A percentile compares a stretch with the other conserved stretches of the same genome.
These are phyloP conservation scores for Coix lacrymajobi DNA, from an alignment of 176 grass and related monocot genomes.

Conservation along the genomic window DNA sequence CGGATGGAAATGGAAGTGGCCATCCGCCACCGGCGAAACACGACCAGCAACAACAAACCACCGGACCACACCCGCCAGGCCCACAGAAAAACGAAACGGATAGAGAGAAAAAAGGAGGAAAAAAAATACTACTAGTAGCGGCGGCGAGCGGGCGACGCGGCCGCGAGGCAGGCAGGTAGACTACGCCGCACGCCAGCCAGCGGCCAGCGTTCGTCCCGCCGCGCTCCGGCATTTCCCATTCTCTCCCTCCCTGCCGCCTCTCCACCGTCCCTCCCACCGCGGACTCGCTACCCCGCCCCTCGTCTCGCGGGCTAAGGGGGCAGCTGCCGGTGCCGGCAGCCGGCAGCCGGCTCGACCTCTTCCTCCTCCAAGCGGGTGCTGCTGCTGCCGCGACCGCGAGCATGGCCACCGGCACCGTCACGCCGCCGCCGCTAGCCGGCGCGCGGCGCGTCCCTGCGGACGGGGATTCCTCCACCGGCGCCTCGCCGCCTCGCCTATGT, in stretches of 20 bases:
- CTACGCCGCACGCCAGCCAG: constrained; percentile 30
- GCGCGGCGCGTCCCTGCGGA: not conserved
- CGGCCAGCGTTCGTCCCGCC: not conserved
- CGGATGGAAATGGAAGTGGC: not conserved
- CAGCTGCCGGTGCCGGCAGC: not conserved
- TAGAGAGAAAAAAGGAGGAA: not conserved
- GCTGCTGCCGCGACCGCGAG: not conserved
- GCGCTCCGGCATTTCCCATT: not conserved
- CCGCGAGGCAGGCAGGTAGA: constrained; percentile 7
- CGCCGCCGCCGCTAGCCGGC: constrained; percentile 20
- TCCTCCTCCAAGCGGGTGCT: not conserved
- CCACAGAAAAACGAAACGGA: constrained; percentile 30
- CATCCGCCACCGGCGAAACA: not conserved
- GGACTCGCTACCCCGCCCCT: not conserved
- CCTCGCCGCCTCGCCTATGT: constrained; percentile 41
- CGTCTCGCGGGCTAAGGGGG: not conserved
- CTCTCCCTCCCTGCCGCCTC: not conserved
- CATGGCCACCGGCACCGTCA: constrained; percentile 36
- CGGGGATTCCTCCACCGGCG: constrained; percentile 18
- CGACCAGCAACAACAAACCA: not conserved
- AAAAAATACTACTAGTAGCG: not conserved
- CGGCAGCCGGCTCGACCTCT: not conserved
- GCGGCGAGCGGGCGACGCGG: not conserved
- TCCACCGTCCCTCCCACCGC: not conserved
- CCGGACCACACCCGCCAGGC: not conserved